These are phyloP conservation scores for Penicillium italicum DNA, from an alignment of 2,329 filamentous ascomycete species.

Conservation along the genomic window DNA sequence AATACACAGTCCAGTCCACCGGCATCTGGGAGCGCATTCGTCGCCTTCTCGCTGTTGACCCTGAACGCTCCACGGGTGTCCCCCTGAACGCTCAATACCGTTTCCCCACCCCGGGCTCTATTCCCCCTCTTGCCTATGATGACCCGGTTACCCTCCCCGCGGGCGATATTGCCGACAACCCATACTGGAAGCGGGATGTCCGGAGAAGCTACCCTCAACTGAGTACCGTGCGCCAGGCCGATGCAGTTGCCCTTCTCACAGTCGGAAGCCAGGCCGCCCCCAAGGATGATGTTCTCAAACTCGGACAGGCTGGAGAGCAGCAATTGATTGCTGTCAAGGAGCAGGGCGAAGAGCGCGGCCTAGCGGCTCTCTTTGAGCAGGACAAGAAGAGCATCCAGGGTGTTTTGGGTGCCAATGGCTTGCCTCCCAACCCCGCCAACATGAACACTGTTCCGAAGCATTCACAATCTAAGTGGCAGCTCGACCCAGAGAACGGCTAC, in stretches of 20 bases:
- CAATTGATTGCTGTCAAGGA: conserved; percentile 74
- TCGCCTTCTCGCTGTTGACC: conserved; percentile 72
- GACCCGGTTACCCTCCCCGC: conserved; percentile 82
- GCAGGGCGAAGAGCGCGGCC: conserved; percentile 66
- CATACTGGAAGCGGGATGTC: conserved; percentile 92
- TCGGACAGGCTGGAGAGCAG: conserved; percentile 69
- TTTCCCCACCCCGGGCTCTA: conserved; percentile 72
- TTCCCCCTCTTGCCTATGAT: conserved; percentile 68
- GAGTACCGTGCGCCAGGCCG: conserved; percentile 75
- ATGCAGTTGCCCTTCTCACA: conserved; percentile 78
- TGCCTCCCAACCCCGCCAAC: conserved; percentile 85
- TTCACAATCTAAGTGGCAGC: conserved; percentile 57
- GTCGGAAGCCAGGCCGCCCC: conserved; percentile 79
- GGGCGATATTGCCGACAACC: conserved; percentile 82
- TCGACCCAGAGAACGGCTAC: conserved; percentile 66
- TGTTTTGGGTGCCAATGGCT: conserved; percentile 69
- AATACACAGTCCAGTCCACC: conserved; percentile 89
- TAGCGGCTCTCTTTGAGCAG: conserved; percentile 71
- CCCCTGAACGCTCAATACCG: conserved; percentile 92
- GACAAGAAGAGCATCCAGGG: conserved; percentile 53
- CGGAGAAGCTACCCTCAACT: conserved; percentile 77
- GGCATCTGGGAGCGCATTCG: conserved; percentile 87
- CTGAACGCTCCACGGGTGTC: conserved; percentile 83
- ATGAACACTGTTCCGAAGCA: conserved; percentile 45
- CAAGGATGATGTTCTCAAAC: conserved; percentile 70